Evolutionary conservation across 192 early-diverging fungal species (phyloP).

Genomic region (Coemansia sp.): DNA sequence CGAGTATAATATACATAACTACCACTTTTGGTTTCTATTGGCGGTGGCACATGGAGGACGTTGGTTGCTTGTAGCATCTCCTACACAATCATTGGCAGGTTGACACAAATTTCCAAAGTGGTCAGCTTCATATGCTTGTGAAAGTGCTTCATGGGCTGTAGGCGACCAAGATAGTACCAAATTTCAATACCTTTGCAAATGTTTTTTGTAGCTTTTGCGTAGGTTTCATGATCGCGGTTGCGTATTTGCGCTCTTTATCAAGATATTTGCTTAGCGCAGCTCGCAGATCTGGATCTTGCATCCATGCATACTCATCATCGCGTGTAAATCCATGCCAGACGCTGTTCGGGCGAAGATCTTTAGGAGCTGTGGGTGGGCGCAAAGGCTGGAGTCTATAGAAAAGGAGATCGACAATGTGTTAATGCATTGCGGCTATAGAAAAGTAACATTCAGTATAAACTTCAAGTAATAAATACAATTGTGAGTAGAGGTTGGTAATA

Average conservation of each 20-base stretch:
- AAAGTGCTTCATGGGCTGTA: no score
- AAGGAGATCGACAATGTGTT: neutral
- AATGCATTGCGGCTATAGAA: no score
- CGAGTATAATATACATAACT: slow-evolving; percentile 31
- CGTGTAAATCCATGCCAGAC: slow-evolving; percentile 35
- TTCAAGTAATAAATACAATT: no score
- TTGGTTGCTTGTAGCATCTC: slow-evolving; percentile 40
- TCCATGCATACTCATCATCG: slow-evolving; percentile 46
- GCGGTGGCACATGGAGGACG: slow-evolving; percentile 37
- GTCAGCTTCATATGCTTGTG: no score
- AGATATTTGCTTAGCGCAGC: slow-evolving; percentile 26
- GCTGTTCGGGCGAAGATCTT: neutral
- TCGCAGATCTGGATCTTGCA: slow-evolving; percentile 29
- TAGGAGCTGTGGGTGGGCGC: slow-evolving; percentile 19
- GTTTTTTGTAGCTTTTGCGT: slow-evolving; percentile 22
- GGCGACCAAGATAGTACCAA: neutral
- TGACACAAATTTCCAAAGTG: no score
- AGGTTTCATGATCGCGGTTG: slow-evolving; percentile 13
- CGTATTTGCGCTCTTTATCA: slow-evolving; percentile 32
- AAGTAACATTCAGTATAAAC: no score
- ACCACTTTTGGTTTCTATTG: slow-evolving; percentile 44
- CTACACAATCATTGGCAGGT: neutral
- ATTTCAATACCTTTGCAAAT: slow-evolving; percentile 19
- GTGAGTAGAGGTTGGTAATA: no score
- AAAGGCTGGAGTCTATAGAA: neutral